These are phyloP conservation scores for Penicillium herquei DNA, from an alignment of 495 filamentous ascomycete species.

Conservation along the genomic window DNA sequence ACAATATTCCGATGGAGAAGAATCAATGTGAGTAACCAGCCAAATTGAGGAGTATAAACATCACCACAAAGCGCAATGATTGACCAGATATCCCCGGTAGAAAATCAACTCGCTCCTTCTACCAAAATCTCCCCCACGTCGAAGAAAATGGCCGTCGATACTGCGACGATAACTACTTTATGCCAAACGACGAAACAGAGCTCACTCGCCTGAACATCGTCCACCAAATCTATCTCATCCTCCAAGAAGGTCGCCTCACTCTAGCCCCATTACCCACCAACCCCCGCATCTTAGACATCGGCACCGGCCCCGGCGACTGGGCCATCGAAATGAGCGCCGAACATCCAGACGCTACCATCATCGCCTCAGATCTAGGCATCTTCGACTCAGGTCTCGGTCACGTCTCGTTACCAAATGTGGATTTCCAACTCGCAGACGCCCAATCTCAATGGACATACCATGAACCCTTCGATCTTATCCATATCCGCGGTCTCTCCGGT, in stretches of 20 bases:
- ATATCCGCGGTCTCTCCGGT: slow-evolving; percentile 61
- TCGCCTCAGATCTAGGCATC: slow-evolving; percentile 64
- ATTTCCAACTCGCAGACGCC: slow-evolving; percentile 70
- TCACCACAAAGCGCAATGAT: too few species aligned
- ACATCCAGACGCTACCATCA: slow-evolving; percentile 61
- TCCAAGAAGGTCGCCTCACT: slow-evolving; percentile 59
- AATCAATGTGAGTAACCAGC: slow-evolving; percentile 26
- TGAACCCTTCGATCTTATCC: slow-evolving; percentile 63
- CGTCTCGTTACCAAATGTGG: slow-evolving; percentile 61
- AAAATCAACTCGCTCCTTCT: slow-evolving; percentile 57
- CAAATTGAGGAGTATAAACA: background rate
- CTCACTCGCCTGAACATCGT: slow-evolving; percentile 67
- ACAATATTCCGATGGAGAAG: slow-evolving; percentile 16
- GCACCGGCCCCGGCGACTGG: slow-evolving; percentile 71
- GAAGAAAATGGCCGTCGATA: slow-evolving; percentile 68
- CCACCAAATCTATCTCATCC: slow-evolving; percentile 62
- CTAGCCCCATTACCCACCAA: slow-evolving; percentile 54
- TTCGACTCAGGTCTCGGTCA: slow-evolving; percentile 43
- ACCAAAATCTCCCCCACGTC: slow-evolving; percentile 53
- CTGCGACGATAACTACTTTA: slow-evolving; percentile 63
- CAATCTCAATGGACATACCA: slow-evolving; percentile 54
- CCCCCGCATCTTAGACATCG: slow-evolving; percentile 63
- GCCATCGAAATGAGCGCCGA: slow-evolving; percentile 68
- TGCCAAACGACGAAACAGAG: slow-evolving; percentile 75
- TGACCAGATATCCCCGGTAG: slow-evolving; percentile 20